These are phyloP conservation scores for Lathyrus oleraceus DNA, from an alignment of 306 rosid genomes.

Conservation along the genomic window DNA sequence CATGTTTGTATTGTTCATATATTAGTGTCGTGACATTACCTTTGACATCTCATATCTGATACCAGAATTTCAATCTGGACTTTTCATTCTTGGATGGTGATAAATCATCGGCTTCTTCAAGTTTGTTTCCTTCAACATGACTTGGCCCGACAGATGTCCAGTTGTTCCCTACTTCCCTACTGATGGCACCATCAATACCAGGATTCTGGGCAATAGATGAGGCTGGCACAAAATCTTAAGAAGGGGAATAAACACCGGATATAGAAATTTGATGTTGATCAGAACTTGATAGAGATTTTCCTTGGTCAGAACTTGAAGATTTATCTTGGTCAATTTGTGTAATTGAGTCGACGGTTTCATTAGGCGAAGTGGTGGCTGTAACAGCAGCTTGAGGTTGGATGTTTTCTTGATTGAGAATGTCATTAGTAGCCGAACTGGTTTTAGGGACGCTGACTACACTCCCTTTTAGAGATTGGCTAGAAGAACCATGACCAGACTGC, in stretches of 20 bases:
- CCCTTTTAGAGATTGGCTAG: too few species aligned
- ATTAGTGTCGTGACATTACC: too few species aligned
- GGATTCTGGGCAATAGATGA: conserved; percentile 36
- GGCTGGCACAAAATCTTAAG: conserved; percentile 49
- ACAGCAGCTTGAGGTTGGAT: too few species aligned
- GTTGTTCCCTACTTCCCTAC: conserved; percentile 44
- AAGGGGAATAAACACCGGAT: conserved; percentile 40
- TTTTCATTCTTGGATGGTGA: conserved; percentile 47
- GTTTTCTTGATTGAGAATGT: too few species aligned
- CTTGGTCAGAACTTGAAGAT: conserved; percentile 42
- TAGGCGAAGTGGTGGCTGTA: conserved; percentile 43
- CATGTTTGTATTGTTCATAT: too few species aligned
- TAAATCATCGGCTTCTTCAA: conserved; percentile 34
- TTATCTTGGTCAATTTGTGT: conserved; percentile 42
- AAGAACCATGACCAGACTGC: too few species aligned
- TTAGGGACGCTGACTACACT: too few species aligned
- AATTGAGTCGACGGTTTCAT: conserved; percentile 32
- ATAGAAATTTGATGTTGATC: conserved; percentile 42
- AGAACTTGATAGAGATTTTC: conserved; percentile 28
- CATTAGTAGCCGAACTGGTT: too few species aligned
- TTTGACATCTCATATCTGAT: too few species aligned
- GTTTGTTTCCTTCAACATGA: conserved; percentile 41
- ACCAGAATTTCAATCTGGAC: too few species aligned
- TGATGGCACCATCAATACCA: conserved; percentile 31
- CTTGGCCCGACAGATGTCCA: conserved; percentile 39